These are phyloP conservation scores for Thielaviopsis ethacetica DNA, from an alignment of 2,329 filamentous ascomycete genomes.

Conservation along the genomic window DNA sequence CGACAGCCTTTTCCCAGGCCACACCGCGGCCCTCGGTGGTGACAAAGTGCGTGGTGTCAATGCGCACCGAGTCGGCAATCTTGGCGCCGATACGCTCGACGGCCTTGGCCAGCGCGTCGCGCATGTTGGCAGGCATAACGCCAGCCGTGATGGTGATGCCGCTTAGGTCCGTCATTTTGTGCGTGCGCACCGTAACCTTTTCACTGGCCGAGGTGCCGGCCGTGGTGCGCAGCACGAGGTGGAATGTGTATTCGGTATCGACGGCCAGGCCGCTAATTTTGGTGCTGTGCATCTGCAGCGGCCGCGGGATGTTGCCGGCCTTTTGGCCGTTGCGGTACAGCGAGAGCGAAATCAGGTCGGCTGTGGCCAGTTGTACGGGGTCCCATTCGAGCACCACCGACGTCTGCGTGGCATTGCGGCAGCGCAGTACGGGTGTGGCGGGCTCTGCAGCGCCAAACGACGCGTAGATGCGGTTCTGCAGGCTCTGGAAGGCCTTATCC, in stretches of 20 bases:
- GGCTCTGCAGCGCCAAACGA: conserved; percentile 75
- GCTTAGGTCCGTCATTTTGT: conserved; percentile 96
- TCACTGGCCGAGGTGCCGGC: conserved; percentile 78
- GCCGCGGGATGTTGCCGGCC: conserved; percentile 83
- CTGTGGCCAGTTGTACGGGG: conserved; percentile 79
- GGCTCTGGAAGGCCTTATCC: conserved; percentile 57
- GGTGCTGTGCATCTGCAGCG: conserved; percentile 75
- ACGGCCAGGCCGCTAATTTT: conserved; percentile 96
- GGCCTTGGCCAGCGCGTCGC: conserved; percentile 57
- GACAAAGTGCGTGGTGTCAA: conserved; percentile 97
- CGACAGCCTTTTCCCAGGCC: conserved; percentile 88
- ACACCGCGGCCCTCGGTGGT: conserved; percentile 83
- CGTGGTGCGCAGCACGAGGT: conserved; percentile 76
- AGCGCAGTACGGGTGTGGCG: conserved; percentile 61
- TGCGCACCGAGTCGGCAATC: conserved; percentile 74
- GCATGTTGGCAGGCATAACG: conserved; percentile 56
- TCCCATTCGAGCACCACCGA: conserved; percentile 98
- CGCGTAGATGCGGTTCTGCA: conserved; percentile 79
- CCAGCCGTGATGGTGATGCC: conserved; percentile 91
- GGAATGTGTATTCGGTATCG: conserved; percentile 90
- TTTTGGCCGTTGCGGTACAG: conserved; percentile 95
- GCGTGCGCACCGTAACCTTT: conserved; percentile 71
- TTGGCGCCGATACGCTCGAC: conserved; percentile 85
- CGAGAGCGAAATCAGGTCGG: conserved; percentile 74
- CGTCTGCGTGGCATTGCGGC: conserved; percentile 96